Evolutionary conservation across 345 rosid genomes (phyloP).

Genomic region (Mercurialis annua): DNA sequence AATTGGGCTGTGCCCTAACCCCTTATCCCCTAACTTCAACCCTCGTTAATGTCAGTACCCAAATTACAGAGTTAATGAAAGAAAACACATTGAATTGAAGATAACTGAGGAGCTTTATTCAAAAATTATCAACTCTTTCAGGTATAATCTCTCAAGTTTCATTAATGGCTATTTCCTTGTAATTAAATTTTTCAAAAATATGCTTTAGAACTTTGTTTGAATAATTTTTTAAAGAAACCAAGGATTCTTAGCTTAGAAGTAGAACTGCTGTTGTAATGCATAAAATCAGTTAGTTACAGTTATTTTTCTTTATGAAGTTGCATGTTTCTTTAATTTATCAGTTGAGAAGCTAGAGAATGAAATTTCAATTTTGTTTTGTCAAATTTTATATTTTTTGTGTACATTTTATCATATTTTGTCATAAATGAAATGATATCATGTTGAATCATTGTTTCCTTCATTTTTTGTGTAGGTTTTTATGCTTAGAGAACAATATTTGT

Average conservation of each 20-base stretch:
- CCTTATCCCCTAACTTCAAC: not conserved
- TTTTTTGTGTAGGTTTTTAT: not conserved
- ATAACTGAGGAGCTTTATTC: too few species aligned
- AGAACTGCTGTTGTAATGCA: not conserved
- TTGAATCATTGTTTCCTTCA: too few species aligned
- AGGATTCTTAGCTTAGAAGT: not conserved
- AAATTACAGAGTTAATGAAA: not conserved
- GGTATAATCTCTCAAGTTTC: not conserved
- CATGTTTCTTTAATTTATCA: not conserved
- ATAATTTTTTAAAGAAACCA: not conserved
- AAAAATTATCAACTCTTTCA: not conserved
- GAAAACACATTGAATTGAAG: slow-evolving; percentile 7
- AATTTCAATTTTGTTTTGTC: slow-evolving; percentile 1
- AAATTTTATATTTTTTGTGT: not conserved
- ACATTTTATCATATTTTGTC: not conserved
- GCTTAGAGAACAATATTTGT: not conserved
- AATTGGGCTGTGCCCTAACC: not conserved
- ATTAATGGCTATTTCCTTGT: not conserved
- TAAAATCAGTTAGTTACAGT: not conserved
- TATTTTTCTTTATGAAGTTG: not conserved
- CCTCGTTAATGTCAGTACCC: not conserved
- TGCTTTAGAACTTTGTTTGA: not conserved
- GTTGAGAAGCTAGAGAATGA: not conserved
- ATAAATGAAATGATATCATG: not conserved
- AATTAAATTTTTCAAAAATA: not conserved